A percentile compares a stretch with the other conserved stretches of the same genome.
phyloP scores from a whole-genome alignment of 2,329 filamentous ascomycete species.

The Aureobasidium pullulans region DNA sequence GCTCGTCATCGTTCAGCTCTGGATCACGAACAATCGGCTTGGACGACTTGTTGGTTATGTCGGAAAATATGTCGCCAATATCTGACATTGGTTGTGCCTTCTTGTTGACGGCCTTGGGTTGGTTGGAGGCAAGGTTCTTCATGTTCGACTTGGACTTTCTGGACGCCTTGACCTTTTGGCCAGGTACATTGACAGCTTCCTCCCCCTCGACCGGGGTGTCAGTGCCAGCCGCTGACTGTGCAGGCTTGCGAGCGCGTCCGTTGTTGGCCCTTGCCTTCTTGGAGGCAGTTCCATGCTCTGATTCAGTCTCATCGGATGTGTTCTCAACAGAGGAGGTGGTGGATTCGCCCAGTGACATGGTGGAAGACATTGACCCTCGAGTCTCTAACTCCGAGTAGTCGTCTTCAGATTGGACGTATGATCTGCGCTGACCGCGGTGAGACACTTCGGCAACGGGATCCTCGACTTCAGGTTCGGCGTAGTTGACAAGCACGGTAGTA shows the following conservation, averaged over 20 bases:
- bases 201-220: not conserved
- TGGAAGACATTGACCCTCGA: not conserved
- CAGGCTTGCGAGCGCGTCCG: not conserved
- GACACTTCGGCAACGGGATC: no score
- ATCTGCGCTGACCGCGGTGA: no score
- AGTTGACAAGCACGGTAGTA: not conserved
- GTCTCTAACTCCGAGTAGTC: not conserved
- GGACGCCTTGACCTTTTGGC: not conserved
- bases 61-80: slow-evolving; percentile 43
- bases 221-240: not conserved
- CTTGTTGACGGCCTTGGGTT: slow-evolving; percentile 20
- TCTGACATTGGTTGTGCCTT: slow-evolving; percentile 40
- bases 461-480: not conserved
- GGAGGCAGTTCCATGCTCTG: not conserved
- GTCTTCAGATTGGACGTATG: no score
- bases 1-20: no score
- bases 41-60: slow-evolving; percentile 29
- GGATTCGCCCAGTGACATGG: not conserved
- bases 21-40: no score
- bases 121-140: not conserved
- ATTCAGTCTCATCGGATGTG: not conserved
- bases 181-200: not conserved
- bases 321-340: not conserved
- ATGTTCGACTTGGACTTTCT: not conserved
- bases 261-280: not conserved